These are phyloP conservation scores for Ustilago shanxiensis DNA, from an alignment of 1,284 basidiomycete species.

Conservation along the genomic window DNA sequence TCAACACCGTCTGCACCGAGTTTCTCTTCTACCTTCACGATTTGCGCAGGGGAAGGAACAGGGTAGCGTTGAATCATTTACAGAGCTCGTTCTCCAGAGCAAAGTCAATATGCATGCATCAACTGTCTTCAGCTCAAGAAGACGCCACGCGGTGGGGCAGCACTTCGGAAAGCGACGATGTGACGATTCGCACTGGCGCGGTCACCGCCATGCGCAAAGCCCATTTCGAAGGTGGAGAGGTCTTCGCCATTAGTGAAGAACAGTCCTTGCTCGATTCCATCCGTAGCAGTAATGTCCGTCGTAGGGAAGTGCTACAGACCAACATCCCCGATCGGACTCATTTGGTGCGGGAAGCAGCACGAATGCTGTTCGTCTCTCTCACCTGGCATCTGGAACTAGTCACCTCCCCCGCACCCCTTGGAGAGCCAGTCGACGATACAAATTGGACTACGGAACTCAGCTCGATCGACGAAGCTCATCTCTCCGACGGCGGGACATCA, in stretches of 20 bases:
- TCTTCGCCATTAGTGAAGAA: constrained; percentile 49
- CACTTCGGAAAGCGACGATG: constrained; percentile 34
- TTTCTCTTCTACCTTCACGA: constrained; percentile 49
- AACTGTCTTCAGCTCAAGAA: constrained; percentile 44
- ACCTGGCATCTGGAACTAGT: constrained; percentile 39
- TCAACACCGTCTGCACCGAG: constrained; percentile 57
- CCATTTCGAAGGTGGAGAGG: constrained; percentile 44
- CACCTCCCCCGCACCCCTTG: constrained; percentile 28
- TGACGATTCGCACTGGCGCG: constrained; percentile 44
- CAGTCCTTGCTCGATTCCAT: constrained; percentile 25
- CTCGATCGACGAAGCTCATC: constrained; percentile 41
- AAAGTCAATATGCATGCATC: constrained; percentile 44
- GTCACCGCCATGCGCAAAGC: constrained; percentile 51
- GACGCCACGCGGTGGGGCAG: constrained; percentile 45
- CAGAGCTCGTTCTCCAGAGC: constrained; percentile 40
- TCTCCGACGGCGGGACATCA: constrained; percentile 33
- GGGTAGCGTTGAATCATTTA: constrained; percentile 24
- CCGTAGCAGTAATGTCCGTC: constrained; percentile 8
- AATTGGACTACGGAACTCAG: constrained; percentile 27
- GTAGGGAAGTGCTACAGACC: constrained; percentile 33
- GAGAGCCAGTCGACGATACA: constrained; percentile 22
- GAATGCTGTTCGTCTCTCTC: constrained; percentile 51
- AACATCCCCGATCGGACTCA: constrained; percentile 60
- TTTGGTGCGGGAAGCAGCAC: constrained; percentile 60
- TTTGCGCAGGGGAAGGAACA: constrained; percentile 30